Conservation (phyloP, 257 asterid genomes). For the Jaltomata sinuosa region DNA sequence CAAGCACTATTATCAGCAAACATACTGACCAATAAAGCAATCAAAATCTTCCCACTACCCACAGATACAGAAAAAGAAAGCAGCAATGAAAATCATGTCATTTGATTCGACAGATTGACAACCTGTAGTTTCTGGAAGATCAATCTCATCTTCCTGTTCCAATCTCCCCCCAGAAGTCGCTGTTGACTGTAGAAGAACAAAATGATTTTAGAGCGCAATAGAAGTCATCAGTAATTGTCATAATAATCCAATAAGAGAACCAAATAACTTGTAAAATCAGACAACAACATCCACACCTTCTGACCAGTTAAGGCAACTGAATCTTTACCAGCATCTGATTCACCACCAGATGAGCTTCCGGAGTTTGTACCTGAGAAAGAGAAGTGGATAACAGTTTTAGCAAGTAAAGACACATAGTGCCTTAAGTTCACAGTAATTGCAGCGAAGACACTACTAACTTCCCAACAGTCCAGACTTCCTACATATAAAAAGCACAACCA, state of each 20-base stretch:
- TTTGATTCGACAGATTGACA: neutral
- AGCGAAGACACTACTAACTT: neutral
- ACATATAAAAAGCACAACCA: neutral
- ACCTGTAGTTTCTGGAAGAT: neutral
- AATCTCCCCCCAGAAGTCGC: neutral
- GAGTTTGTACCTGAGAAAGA: slow-evolving; percentile 30
- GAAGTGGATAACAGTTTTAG: neutral
- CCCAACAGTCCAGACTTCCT: neutral
- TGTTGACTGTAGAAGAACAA: neutral
- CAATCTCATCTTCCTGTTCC: neutral
- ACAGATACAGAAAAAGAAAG: neutral
- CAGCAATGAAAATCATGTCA: neutral
- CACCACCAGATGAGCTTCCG: slow-evolving; percentile 27
- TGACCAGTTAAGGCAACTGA: slow-evolving; percentile 12
- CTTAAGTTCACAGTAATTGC: neutral
- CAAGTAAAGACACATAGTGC: neutral
- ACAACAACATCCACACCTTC: slow-evolving; percentile 3
- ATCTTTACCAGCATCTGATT: slow-evolving; percentile 35
- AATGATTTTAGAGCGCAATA: neutral
- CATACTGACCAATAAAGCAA: neutral
- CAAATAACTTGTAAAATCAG: neutral
- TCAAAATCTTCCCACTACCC: neutral
- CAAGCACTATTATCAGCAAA: neutral
- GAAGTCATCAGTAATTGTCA: neutral
- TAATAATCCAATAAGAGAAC: neutral